Base-by-base conservation (phyloP, 2,329 filamentous ascomycete species). In the Lachnellula willkommii region DNA sequence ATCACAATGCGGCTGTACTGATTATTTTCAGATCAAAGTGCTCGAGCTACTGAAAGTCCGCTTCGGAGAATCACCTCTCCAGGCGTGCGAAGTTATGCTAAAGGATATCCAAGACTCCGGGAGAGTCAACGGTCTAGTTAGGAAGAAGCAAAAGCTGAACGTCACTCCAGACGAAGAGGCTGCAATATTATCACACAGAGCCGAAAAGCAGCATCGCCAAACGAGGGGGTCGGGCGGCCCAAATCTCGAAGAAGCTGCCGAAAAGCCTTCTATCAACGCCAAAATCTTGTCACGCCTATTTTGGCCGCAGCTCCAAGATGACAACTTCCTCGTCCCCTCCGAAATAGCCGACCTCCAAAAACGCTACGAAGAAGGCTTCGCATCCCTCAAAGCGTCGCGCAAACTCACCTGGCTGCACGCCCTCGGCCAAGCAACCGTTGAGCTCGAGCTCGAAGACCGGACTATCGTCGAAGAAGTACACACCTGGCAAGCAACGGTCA, bases 21-120 rank as follows among this genome's bases (percentile, higher is more conserved):
- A 63, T 20, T 20, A 8, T 6, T 28, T 12, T 15, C 36, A 88
- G 71, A 82, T 89, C 53, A 87, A 88, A 54, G 88, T 96, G 4
- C 79, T 97, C 5, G 85, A 93, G 55, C 79, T 97, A 9, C 80
- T 99, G 57, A 96, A 96, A 74, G 80, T 89, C 59, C 85, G 92
- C 8, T 92, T 96, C 55, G 93, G 93, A 24, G 90, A 96, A 62
- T 80, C 82, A 28, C 85, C 90, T 15, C 76, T 99, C 47, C 94
- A 97, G 69, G 89, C 89, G 49, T 96, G 92, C 71, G 93, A 99
- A 69, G 94, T 99, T 66, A 99, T 99, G 94, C 82, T 99, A 55
- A 89, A 88, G 61, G 94, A 99, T 69, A 88, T 97, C 37, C 81
- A 88, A 62, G 92, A 96, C 67, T 95, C 91, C 1, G 79, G 80